Base-by-base conservation (phyloP, 2,329 filamentous ascomycete genomes). In the Penicillium sp. region DNA sequence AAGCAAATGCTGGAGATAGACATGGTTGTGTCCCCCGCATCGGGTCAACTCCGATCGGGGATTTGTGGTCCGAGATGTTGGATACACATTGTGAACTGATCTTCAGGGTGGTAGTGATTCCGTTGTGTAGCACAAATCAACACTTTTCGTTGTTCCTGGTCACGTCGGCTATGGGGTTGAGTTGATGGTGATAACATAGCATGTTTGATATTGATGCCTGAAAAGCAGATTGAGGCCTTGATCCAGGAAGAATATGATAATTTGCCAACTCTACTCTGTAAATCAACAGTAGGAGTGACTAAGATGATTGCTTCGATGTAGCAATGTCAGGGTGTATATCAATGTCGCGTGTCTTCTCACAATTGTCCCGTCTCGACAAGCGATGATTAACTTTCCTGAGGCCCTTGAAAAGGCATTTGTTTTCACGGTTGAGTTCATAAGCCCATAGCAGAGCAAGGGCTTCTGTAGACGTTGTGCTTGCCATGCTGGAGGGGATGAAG, bases 361-460 rank as follows among this genome's bases (percentile, higher is more conserved):
- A 7, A 2, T n/a, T n/a, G 7, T 40, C 38, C 9, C n/a, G 18
- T 40, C 11, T 21, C 6, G 38, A 18, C 18, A 52, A 36, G 29
- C 6, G 22, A 10, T 29, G 50, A 9, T 48, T 41, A 8, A 29
- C 4, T 38, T 53, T 53, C 11, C 32, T 42, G 36, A 53, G 50
- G 7, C 50, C 45, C 21, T 53, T 48, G 18, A 53, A 53, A 38
- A 53, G 27, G 4, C 47, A 45, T 22, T 36, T 48, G 8, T 53
- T 53, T 16, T 53, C 29, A 10, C 50, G 38, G n/a, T 31, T 27
- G 10, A 53, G 27, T 9, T 53, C 50, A 7, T 53, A 53, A 14
- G 50, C 50, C 50, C 50, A 53, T 8, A 53, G 50, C 8, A 48
- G 45, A 3, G 50, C 45, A 13, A 48, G 38, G 11, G 50, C 29